Percentiles rank a stretch among this genome's conserved stretches.
Conservation (phyloP, 768 basidiomycete genomes). For the Psilocybe azurescens region DNA sequence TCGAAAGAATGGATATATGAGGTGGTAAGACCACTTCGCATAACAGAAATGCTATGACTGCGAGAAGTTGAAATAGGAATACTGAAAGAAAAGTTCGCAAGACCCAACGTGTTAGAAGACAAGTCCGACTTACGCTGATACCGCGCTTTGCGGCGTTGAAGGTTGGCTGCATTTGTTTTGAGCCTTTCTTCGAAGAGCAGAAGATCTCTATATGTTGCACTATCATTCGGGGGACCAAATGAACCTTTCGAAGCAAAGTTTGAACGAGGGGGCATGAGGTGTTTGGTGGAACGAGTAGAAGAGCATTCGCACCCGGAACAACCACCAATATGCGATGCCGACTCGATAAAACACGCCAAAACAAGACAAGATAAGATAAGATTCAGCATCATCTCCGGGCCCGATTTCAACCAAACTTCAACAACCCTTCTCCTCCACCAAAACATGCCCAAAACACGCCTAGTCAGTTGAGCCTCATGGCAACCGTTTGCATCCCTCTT, state of each 20-base stretch:
- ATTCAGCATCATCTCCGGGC: background rate
- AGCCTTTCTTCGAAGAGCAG: conserved; percentile 96
- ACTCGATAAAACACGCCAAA: conserved; percentile 8
- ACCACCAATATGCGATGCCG: background rate
- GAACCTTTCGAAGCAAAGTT: conserved; percentile 40
- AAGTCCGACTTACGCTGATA: conserved; percentile 70
- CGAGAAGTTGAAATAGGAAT: conserved; percentile 72
- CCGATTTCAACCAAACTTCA: background rate
- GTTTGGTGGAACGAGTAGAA: conserved; percentile 7
- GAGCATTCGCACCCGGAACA: background rate
- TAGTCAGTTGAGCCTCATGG: no score
- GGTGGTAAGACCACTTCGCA: conserved; percentile 74
- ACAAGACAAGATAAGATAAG: conserved; percentile 8
- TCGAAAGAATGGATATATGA: conserved; percentile 65
- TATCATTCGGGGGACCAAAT: conserved; percentile 68
- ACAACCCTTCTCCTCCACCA: background rate
- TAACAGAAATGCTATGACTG: conserved; percentile 72
- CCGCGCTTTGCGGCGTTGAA: conserved; percentile 79
- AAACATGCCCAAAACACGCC: background rate
- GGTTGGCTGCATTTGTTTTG: conserved; percentile 86
- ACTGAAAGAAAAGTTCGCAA: conserved; percentile 48
- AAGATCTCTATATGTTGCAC: conserved; percentile 84
- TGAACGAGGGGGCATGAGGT: conserved; percentile 38
- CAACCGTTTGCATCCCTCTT: no score
- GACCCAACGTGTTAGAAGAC: background rate